phyloP scores from a whole-genome alignment of 2,329 filamentous ascomycete genomes.

The Calonectria pseudoreteaudii region DNA sequence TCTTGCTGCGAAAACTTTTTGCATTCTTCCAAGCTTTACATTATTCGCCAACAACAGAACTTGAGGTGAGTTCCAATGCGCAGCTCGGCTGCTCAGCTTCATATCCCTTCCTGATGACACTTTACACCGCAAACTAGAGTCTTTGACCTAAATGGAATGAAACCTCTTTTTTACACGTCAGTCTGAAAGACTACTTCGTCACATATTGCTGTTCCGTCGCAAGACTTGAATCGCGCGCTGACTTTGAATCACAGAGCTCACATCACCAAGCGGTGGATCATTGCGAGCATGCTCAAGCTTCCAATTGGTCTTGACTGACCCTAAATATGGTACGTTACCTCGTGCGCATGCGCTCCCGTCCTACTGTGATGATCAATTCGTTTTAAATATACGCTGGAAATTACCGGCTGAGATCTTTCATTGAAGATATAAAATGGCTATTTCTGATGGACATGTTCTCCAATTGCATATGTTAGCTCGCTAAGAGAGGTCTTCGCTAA shows the following conservation, averaged over 20 bases:
- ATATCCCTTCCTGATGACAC: conserved; percentile 78
- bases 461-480: conserved; percentile 21
- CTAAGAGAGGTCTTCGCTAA: conserved; percentile 46
- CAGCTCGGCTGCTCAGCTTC: conserved; percentile 27
- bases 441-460: conserved; percentile 71
- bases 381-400: conserved; percentile 84
- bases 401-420: conserved; percentile 88
- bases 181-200: conserved; percentile 73
- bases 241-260: conserved; percentile 35
- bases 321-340: conserved; percentile 45
- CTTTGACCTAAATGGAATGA: conserved; percentile 90
- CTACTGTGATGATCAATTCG: conserved; percentile 72
- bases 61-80: conserved; percentile 41
- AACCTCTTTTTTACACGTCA: conserved; percentile 87
- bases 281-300: conserved; percentile 35
- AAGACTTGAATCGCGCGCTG: conserved; percentile 37
- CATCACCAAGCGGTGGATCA: conserved; percentile 45
- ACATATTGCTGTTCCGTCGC: conserved; percentile 28
- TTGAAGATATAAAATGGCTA: conserved; percentile 90
- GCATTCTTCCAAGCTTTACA: conserved; percentile 24
- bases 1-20: conserved; percentile 41
- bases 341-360: not conserved
- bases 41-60: conserved; percentile 37
- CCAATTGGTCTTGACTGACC: not conserved
- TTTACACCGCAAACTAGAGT: conserved; percentile 94